Evolutionary conservation across 495 filamentous ascomycete species (phyloP).

Genomic region (Sordaria brevicollis): DNA sequence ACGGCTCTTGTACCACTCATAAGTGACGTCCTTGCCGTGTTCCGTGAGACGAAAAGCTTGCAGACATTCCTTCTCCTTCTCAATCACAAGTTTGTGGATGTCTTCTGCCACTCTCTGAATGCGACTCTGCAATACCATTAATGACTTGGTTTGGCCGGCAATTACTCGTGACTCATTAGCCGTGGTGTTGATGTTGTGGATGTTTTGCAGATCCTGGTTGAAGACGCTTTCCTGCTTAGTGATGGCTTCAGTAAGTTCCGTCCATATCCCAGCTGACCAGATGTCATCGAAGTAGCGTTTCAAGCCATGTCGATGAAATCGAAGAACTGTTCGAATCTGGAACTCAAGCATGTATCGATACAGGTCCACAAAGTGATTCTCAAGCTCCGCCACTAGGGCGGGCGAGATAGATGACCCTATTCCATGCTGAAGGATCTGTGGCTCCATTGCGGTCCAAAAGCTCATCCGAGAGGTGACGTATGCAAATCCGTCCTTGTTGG

Average conservation of each 20-base stretch:
- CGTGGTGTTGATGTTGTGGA: constrained; percentile 1
- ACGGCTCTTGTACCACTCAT: constrained; percentile 32
- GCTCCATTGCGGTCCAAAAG: constrained; percentile 14
- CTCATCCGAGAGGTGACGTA: constrained; percentile 16
- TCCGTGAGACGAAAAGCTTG: constrained; percentile 22
- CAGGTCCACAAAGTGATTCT: constrained; percentile 7
- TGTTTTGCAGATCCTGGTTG: background rate
- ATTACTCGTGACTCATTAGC: background rate
- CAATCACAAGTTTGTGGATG: background rate
- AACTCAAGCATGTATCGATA: constrained; percentile 19
- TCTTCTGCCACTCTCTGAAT: background rate
- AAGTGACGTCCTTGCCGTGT: constrained; percentile 17
- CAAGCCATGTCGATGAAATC: constrained; percentile 7
- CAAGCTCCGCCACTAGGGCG: background rate
- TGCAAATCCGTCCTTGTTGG: constrained; percentile 14
- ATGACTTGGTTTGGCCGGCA: background rate
- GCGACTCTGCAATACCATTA: background rate
- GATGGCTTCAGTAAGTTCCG: background rate
- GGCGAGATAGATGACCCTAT: background rate
- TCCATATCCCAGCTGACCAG: background rate
- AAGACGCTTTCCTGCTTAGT: background rate
- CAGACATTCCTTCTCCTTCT: constrained; percentile 19
- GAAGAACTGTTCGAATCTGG: constrained; percentile 15
- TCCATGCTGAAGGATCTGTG: background rate
- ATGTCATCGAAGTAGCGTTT: background rate